Evolutionary conservation across 768 basidiomycete genomes (phyloP), one percentile per base, ranked within the genome.

Genomic region (Tylopilus balloui): DNA sequence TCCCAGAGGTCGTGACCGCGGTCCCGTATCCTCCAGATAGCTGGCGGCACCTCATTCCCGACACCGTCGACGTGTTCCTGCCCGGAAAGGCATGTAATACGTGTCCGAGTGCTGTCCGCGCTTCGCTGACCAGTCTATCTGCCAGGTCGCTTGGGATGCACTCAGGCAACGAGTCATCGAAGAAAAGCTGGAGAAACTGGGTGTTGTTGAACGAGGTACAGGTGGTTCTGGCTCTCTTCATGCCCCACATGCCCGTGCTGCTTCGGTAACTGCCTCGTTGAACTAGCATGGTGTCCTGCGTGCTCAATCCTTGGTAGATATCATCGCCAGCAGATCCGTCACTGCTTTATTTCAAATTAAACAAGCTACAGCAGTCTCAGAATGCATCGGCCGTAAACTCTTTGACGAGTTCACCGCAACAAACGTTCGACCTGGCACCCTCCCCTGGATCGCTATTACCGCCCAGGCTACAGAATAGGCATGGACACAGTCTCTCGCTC

Each of bases 311-410:
- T 24, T 49, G 31, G 20, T 60, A 92, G 90, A 88, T 92, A 68
- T 92, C 90, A 2, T 91, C 88, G n/a, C 88, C 90, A 24, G 89
- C 89, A 4, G 90, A 92, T 62, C 89, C 90, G 24, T 85, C 86
- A 17, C 67, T 92, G 20, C 73, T 92, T 17, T 77, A 81, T 55
- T 90, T 86, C 70, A 91, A 89, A 66, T 73, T 92, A 37, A 89
- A 88, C 69, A 89, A 88, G 67, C 73, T 92, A 10, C 88, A 89
- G 54, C 84, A 84, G 67, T 77, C 84, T 0, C 86, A 88, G 57
- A 68, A 65, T 45, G 69, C 69, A 15, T 76, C 78, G 3, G 70
- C 76, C 4, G 62, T 73, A 1, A 74, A 72, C 45, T 88, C 86
- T 1, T 63, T 82, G 24, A 69, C 83, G 12, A 67, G 77, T 8